phyloP scores from a whole-genome alignment of 179 eudicot genomes.

The Drosera spatulata region DNA sequence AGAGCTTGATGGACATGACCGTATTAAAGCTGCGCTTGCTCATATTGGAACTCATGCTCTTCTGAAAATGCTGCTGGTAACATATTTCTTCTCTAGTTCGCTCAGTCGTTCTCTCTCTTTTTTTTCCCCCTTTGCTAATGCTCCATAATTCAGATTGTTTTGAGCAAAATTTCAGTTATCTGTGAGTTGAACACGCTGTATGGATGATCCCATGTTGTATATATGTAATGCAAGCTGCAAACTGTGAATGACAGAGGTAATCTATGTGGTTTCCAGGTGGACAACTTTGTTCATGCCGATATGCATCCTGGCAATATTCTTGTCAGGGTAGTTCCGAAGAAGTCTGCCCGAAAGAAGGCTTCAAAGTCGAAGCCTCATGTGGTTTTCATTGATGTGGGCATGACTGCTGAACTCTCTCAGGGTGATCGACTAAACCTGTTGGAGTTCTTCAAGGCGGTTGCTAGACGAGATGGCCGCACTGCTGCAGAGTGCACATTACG shows the following conservation, averaged over 20 bases:
- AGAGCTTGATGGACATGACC: conserved; percentile 59
- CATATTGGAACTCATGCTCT: conserved; percentile 98
- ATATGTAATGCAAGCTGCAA: not conserved
- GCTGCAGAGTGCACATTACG: conserved; percentile 84
- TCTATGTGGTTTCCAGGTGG: conserved; percentile 31
- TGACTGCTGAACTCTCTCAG: conserved; percentile 93
- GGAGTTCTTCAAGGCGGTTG: conserved; percentile 91
- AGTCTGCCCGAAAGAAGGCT: conserved; percentile 31
- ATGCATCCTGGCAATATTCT: conserved; percentile 99
- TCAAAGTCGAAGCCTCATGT: conserved; percentile 78
- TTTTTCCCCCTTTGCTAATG: too few species aligned
- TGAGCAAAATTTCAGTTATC: too few species aligned
- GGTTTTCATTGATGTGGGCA: conserved; percentile 86
- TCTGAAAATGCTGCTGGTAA: conserved; percentile 94
- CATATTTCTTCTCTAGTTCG: not conserved
- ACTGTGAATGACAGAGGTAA: not conserved
- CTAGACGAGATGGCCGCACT: conserved; percentile 71
- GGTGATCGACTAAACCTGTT: conserved; percentile 54
- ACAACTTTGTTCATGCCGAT: conserved; percentile 38
- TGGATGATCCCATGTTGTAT: too few species aligned
- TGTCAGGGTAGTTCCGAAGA: conserved; percentile 48
- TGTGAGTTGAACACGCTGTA: too few species aligned
- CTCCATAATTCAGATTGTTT: too few species aligned
- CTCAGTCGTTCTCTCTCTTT: not conserved
- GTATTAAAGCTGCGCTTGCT: conserved; percentile 75